phyloP scores from a whole-genome alignment of 1,284 basidiomycete genomes.

The Naganishia albida region DNA sequence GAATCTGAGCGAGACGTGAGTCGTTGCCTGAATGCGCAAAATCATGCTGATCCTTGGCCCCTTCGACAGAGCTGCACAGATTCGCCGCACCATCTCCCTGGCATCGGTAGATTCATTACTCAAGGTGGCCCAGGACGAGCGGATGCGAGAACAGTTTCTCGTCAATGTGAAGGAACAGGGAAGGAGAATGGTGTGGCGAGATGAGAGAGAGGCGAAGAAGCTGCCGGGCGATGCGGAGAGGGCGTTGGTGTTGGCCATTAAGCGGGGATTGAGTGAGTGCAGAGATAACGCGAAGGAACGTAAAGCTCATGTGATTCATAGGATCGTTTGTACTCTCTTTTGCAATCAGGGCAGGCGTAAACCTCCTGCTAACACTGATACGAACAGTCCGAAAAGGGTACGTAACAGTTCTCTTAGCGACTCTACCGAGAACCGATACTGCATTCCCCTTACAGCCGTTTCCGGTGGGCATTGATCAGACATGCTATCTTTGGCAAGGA shows the following conservation, averaged over 20 bases:
- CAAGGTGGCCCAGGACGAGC: conserved; percentile 37
- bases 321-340: conserved; percentile 77
- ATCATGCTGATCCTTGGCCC: not conserved
- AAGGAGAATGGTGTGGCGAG: conserved; percentile 70
- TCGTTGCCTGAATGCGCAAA: not conserved
- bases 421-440: not conserved
- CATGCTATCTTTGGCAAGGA: conserved; percentile 78
- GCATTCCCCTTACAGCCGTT: conserved; percentile 50
- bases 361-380: conserved; percentile 69
- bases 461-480: conserved; percentile 64
- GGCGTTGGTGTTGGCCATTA: conserved; percentile 70
- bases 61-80: conserved; percentile 48
- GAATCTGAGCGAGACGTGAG: conserved; percentile 52
- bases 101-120: conserved; percentile 50
- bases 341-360: conserved; percentile 75
- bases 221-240: conserved; percentile 69
- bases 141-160: conserved; percentile 44
- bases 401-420: conserved; percentile 64
- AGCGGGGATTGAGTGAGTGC: conserved; percentile 74
- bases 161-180: conserved; percentile 43
- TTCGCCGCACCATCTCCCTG: conserved; percentile 53
- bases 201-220: conserved; percentile 71
- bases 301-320: conserved; percentile 44
- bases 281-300: not conserved
- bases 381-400: conserved; percentile 65